Percentiles rank a stretch among this genome's conserved stretches.
Evolutionary conservation across 306 rosid species (phyloP).

Genomic region (Cajanus cajan): DNA sequence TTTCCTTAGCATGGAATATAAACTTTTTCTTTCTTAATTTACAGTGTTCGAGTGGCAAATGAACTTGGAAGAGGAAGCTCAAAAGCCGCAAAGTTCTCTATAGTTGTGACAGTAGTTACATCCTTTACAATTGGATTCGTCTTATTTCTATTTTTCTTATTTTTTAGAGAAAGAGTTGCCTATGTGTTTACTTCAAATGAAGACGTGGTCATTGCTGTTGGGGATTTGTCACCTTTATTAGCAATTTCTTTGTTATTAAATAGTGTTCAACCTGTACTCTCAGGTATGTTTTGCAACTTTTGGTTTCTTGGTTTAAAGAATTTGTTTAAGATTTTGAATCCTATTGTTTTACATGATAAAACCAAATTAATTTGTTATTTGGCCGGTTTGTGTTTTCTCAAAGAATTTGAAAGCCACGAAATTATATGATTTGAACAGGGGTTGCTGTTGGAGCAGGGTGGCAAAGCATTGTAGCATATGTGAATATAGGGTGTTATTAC

Average conservation of each 20-base stretch:
- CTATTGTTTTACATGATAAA: not conserved
- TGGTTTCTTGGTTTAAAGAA: not conserved
- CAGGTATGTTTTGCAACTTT: slow-evolving; percentile 31
- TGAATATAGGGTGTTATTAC: slow-evolving; percentile 50
- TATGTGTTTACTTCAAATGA: slow-evolving; percentile 42
- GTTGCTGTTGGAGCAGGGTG: slow-evolving; percentile 59
- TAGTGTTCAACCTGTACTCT: slow-evolving; percentile 60
- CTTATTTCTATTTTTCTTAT: slow-evolving; percentile 43
- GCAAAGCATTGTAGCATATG: too few relatives aligned
- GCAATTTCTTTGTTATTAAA: slow-evolving; percentile 50
- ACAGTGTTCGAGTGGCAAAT: slow-evolving; percentile 56
- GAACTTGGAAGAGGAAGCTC: slow-evolving; percentile 58
- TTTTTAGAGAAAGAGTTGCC: slow-evolving; percentile 41
- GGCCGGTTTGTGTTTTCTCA: too few relatives aligned
- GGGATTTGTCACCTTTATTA: slow-evolving; percentile 45
- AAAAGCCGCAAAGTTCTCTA: slow-evolving; percentile 48
- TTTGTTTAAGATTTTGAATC: not conserved
- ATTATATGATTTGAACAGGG: slow-evolving; percentile 28
- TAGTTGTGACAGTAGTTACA: slow-evolving; percentile 36
- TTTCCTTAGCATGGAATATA: not conserved
- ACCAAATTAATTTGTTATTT: too few relatives aligned
- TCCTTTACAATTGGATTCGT: slow-evolving; percentile 40
- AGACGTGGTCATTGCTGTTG: slow-evolving; percentile 42
- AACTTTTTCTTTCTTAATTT: not conserved
- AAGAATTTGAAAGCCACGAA: not conserved